Conservation (phyloP, 306 rosid species). For the Cicer pinnatifidum region DNA sequence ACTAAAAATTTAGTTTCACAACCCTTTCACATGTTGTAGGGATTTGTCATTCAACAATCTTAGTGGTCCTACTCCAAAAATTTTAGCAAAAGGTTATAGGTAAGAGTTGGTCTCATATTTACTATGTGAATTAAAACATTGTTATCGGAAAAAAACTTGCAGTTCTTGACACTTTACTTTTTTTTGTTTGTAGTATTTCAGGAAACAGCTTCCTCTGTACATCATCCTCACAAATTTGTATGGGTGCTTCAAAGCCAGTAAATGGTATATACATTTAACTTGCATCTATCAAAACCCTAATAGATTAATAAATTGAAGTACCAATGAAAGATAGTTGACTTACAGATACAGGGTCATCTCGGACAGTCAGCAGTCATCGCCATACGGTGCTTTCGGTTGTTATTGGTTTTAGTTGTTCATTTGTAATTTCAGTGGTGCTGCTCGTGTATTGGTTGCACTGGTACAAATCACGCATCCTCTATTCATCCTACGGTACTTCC, state of each 20-base stretch:
- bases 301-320: constrained; percentile 29
- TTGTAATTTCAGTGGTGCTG: constrained; percentile 66
- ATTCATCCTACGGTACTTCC: constrained; percentile 81
- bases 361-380: constrained; percentile 52
- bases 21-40: constrained; percentile 51
- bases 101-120: constrained; percentile 32
- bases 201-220: constrained; percentile 84
- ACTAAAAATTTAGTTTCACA: constrained; percentile 29
- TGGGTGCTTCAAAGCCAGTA: constrained; percentile 59
- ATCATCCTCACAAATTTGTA: constrained; percentile 60
- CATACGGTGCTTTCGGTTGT: constrained; percentile 72
- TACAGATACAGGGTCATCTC: constrained; percentile 65
- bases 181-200: constrained; percentile 61
- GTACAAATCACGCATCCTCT: constrained; percentile 75
- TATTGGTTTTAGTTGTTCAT: constrained; percentile 74
- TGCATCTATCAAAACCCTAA: constrained; percentile 32
- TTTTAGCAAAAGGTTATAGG: constrained; percentile 91
- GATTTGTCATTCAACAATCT: constrained; percentile 92
- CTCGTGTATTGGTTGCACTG: constrained; percentile 77
- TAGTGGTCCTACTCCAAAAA: constrained; percentile 87
- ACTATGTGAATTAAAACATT: background rate
- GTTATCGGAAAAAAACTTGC: constrained; percentile 7
- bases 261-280: constrained; percentile 60
- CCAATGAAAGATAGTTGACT: constrained; percentile 33
- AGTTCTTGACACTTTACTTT: constrained; percentile 44